Evolutionary conservation across 352 stramenopile species (phyloP).

Genomic region (Pythium guiyangense): DNA sequence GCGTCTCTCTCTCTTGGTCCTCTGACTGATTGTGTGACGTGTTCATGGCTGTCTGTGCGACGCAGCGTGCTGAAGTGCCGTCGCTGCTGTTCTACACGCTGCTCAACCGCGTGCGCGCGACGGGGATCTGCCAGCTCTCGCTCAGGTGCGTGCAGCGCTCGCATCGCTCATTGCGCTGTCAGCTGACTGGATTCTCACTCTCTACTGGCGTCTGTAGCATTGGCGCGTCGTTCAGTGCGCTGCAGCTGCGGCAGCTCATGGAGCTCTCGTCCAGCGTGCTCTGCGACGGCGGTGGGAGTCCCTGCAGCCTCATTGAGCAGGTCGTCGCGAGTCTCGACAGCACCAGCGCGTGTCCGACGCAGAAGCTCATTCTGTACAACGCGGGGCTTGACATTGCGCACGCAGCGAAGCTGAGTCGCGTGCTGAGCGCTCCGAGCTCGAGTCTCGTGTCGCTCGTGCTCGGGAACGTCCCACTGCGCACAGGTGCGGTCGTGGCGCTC

Average conservation of each 20-base stretch:
- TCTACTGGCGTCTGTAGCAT: constrained; percentile 9
- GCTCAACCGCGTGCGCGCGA: constrained; percentile 61
- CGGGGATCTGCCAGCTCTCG: constrained; percentile 59
- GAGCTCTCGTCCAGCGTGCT: constrained; percentile 54
- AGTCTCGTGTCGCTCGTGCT: constrained; percentile 54
- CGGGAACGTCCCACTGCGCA: constrained; percentile 40
- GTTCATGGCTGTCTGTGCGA: not conserved
- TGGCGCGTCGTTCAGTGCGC: constrained; percentile 29
- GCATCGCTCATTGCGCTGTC: too few species aligned
- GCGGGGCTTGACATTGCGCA: constrained; percentile 30
- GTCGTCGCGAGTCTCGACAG: constrained; percentile 43
- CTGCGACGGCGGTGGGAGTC: constrained; percentile 32
- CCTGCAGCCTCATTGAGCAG: constrained; percentile 35
- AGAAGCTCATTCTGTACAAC: constrained; percentile 78
- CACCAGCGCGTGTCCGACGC: constrained; percentile 24
- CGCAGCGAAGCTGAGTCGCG: constrained; percentile 22
- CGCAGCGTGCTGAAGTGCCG: constrained; percentile 49
- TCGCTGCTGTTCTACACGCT: constrained; percentile 71
- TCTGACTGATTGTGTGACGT: too few species aligned
- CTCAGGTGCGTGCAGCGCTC: constrained; percentile 23
- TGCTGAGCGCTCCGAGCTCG: constrained; percentile 29
- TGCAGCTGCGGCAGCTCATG: constrained; percentile 55
- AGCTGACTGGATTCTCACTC: not conserved
- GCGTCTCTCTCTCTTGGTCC: constrained; percentile 7
- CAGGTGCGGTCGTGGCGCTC: constrained; percentile 31